Percentiles rank a stretch among this genome's conserved stretches.
phyloP scores from a whole-genome alignment of 2,329 filamentous ascomycete species.

The Ophiostoma sp. region DNA sequence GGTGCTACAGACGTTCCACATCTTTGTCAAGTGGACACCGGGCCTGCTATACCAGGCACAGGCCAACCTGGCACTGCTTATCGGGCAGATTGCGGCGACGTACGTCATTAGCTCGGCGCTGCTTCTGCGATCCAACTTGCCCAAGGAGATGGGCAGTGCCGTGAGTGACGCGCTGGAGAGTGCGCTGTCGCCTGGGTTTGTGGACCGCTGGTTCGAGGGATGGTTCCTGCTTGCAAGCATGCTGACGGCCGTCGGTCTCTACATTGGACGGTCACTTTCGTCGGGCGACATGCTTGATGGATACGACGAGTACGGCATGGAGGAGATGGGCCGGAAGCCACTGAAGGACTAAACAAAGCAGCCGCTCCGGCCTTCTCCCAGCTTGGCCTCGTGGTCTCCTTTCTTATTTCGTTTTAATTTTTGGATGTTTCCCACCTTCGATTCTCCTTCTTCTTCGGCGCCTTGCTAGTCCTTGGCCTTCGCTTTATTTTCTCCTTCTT shows the following conservation, averaged over 20 bases:
- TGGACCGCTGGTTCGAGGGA: conserved; percentile 82
- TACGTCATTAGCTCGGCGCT: conserved; percentile 82
- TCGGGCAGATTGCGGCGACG: conserved; percentile 78
- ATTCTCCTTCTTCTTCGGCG: background rate
- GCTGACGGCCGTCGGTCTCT: conserved; percentile 69
- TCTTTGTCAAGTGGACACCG: conserved; percentile 75
- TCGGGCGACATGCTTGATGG: conserved; percentile 40
- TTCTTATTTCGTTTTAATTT: background rate
- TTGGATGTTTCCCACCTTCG: background rate
- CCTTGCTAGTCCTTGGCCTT: background rate
- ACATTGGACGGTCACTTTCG: conserved; percentile 65
- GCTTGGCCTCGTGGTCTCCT: background rate
- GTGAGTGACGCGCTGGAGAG: conserved; percentile 77
- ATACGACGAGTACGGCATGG: conserved; percentile 60
- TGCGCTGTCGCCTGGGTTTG: conserved; percentile 70
- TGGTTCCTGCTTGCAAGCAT: conserved; percentile 75
- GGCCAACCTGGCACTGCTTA: conserved; percentile 74
- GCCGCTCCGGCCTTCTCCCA: background rate
- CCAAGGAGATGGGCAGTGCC: conserved; percentile 71
- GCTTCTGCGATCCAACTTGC: conserved; percentile 75
- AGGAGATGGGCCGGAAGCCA: conserved; percentile 72
- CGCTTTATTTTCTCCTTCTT: background rate
- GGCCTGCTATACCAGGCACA: conserved; percentile 70
- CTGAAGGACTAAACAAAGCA: conserved; percentile 52
- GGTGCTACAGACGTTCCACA: conserved; percentile 79